Evolutionary conservation across 805 yeast genomes (phyloP).

Genomic region (Teunomyces pallodes): DNA sequence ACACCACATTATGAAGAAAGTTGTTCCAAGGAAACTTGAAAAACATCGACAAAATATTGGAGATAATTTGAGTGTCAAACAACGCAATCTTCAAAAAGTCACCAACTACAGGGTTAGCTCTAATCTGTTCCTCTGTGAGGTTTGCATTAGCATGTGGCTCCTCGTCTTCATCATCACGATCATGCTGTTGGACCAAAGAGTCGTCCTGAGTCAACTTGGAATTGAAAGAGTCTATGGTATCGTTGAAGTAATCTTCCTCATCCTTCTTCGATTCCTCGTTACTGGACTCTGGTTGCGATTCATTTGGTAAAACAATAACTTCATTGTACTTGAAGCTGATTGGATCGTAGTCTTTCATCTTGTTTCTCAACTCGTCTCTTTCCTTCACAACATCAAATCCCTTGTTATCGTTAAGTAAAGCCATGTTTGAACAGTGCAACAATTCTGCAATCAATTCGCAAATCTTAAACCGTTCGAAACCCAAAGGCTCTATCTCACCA

Average conservation of each 20-base stretch:
- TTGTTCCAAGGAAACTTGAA: slow-evolving; percentile 48
- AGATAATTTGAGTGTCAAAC: slow-evolving; percentile 42
- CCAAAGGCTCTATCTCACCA: slow-evolving; percentile 38
- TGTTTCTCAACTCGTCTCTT: slow-evolving; percentile 36
- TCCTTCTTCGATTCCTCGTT: slow-evolving; percentile 7
- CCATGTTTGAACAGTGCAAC: slow-evolving; percentile 48
- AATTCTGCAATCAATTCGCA: slow-evolving; percentile 47
- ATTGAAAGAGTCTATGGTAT: slow-evolving; percentile 39
- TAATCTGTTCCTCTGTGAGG: slow-evolving; percentile 40
- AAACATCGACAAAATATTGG: slow-evolving; percentile 42
- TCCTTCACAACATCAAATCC: slow-evolving; percentile 41
- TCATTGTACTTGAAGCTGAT: slow-evolving; percentile 46
- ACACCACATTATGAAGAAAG: slow-evolving; percentile 46
- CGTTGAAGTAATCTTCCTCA: slow-evolving; percentile 16
- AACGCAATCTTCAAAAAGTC: slow-evolving; percentile 41
- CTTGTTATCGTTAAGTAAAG: slow-evolving; percentile 42
- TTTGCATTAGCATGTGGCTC: slow-evolving; percentile 45
- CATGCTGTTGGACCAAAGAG: slow-evolving; percentile 18
- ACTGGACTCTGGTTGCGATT: slow-evolving; percentile 8
- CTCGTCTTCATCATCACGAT: slow-evolving; percentile 33
- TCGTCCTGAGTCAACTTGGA: slow-evolving; percentile 20
- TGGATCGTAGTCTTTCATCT: slow-evolving; percentile 43
- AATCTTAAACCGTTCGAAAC: slow-evolving; percentile 45
- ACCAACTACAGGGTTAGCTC: slow-evolving; percentile 44
- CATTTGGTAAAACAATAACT: slow-evolving; percentile 35